Percentiles rank a stretch among this genome's conserved stretches.
phyloP scores from a whole-genome alignment of 805 yeast genomes.

The Saturnispora besseyi region DNA sequence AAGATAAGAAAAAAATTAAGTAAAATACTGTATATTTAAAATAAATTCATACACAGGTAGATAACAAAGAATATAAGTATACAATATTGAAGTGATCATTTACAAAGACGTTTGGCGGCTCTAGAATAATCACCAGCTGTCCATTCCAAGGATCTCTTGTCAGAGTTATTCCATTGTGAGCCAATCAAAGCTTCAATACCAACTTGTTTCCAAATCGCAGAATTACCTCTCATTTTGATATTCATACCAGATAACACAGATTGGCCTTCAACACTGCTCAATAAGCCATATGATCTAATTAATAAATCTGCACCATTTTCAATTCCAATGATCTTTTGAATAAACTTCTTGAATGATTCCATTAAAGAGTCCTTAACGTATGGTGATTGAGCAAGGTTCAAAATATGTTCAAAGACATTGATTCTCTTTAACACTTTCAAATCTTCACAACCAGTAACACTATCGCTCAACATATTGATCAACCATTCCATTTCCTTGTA shows the following conservation, averaged over 20 bases:
- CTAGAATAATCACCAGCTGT: constrained; percentile 39
- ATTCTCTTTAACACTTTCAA: constrained; percentile 41
- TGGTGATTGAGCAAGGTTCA: constrained; percentile 47
- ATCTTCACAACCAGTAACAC: constrained; percentile 43
- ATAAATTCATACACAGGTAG: background rate
- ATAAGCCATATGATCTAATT: constrained; percentile 47
- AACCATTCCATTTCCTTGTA: constrained; percentile 63
- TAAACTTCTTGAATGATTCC: constrained; percentile 31
- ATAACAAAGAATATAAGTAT: background rate
- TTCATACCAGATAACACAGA: constrained; percentile 1
- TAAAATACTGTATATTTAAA: background rate
- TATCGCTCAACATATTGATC: constrained; percentile 37
- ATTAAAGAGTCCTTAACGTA: constrained; percentile 35
- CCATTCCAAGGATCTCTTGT: constrained; percentile 59
- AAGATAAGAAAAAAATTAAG: too few relatives aligned
- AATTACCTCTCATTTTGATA: constrained; percentile 2
- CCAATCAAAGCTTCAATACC: constrained; percentile 35
- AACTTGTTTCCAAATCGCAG: background rate
- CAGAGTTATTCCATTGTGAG: constrained; percentile 27
- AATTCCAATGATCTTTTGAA: constrained; percentile 41
- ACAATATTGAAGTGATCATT: background rate
- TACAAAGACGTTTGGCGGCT: constrained; percentile 36
- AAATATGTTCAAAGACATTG: constrained; percentile 59
- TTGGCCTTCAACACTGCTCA: constrained; percentile 32
- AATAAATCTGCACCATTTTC: constrained; percentile 51